Evolutionary conservation across 129 eudicot species (phyloP), one percentile per base, ranked within the genome.

Genomic region (Tagetes patula): DNA sequence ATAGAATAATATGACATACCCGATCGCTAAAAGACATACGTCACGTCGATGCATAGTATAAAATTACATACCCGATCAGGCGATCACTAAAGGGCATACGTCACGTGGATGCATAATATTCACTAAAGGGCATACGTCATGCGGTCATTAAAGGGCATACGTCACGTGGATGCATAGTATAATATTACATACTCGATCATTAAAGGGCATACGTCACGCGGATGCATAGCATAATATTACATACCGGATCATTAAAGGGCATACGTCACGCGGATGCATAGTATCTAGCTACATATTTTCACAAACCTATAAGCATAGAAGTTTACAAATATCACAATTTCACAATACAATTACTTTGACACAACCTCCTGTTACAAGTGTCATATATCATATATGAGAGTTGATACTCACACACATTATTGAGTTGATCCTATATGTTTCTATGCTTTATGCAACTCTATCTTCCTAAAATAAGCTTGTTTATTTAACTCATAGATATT

Each of bases 31-130:
- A 39, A 11, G 20, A 20, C 39, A 56, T 56, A 56, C 39, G 38
- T 56, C 37, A 56, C 5, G n/a, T 38, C 1, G 39, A 20, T 20
- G 27, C 27, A 20, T 20, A 20, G 27, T 20, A 20, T 59, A 54
- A 6, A 14, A 54, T 27, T 54, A 27, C 27, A 34, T 49, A 53
- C 13, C 52, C 10, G 30, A 56, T 30, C 63, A 8, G 3, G 2
- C 27, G 6, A 38, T 70, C 13, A 40, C 13, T 32, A 7, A 13
- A 71, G 53, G 53, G 66, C 52, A 56, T 71, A 71, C n/a, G 54
- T 27, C 75, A 55, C 6, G 9, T 13, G 6, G 4, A 1, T 43
- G 48, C 10, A 0, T 27, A 20, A 54, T 54, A 8, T 54, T 54
- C 9, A 20, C 36, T 54, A 54, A 7, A 56, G 12, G 38, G 38